Conservation (phyloP, 352 stramenopile species). For the Globisporangium heterothallicum region DNA sequence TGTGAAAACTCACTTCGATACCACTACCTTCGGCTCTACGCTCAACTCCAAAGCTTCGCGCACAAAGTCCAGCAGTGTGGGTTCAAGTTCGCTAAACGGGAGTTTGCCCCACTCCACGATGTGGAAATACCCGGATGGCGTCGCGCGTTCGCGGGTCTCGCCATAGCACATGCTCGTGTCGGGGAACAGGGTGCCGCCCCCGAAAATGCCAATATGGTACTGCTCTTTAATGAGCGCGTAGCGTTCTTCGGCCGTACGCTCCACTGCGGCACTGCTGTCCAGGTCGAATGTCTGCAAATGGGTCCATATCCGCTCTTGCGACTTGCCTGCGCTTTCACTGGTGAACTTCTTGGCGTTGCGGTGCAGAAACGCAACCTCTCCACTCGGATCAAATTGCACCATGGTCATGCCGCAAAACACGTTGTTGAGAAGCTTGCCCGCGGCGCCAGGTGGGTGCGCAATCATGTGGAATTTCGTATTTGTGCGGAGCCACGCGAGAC, state of each 20-base stretch:
- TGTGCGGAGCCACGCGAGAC: constrained; percentile 46
- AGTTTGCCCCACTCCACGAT: constrained; percentile 30
- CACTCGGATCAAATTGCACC: constrained; percentile 25
- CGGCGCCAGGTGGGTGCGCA: constrained; percentile 25
- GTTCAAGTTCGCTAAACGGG: constrained; percentile 23
- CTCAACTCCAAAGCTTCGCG: constrained; percentile 22
- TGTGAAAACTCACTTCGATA: too few species aligned
- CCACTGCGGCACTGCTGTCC: background rate
- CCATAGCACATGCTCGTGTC: constrained; percentile 42
- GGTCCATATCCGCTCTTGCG: constrained; percentile 28
- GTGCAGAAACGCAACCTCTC: constrained; percentile 44
- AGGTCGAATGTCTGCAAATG: constrained; percentile 35
- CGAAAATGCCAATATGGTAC: constrained; percentile 35
- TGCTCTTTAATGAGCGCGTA: constrained; percentile 27
- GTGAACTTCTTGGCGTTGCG: constrained; percentile 45
- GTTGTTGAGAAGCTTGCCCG: constrained; percentile 23
- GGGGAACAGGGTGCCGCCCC: constrained; percentile 27
- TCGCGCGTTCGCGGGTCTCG: constrained; percentile 16
- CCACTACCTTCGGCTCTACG: too few species aligned
- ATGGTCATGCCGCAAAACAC: constrained; percentile 58
- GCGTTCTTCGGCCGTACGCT: constrained; percentile 17
- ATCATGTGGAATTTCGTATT: constrained; percentile 51
- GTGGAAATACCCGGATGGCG: constrained; percentile 21
- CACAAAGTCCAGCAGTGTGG: constrained; percentile 24
- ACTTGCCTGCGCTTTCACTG: constrained; percentile 12